A percentile compares a stretch with the other conserved stretches of the same genome.
These are phyloP conservation scores for Vanrija sp. DNA, from an alignment of 1,284 basidiomycete species.

Conservation along the genomic window DNA sequence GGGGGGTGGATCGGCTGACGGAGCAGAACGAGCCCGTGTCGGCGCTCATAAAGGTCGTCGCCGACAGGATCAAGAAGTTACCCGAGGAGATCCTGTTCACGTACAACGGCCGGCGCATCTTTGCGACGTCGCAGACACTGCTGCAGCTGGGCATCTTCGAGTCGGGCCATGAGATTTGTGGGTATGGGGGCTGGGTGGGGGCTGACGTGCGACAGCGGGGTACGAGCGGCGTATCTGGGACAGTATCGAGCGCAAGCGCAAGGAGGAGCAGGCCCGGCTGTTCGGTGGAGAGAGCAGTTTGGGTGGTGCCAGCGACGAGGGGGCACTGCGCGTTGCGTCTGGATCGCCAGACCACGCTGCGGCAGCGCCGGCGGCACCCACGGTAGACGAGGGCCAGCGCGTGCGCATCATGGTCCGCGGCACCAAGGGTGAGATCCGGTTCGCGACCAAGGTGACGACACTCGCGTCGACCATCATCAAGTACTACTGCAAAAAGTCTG, in stretches of 20 bases:
- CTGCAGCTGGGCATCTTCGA: constrained; percentile 23
- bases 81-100: constrained; percentile 29
- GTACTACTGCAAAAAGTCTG: constrained; percentile 20
- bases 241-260: constrained; percentile 14
- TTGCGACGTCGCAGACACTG: constrained; percentile 17
- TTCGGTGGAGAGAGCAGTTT: neutral
- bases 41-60: constrained; percentile 16
- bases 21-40: constrained; percentile 23
- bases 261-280: neutral
- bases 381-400: neutral
- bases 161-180: constrained; percentile 27
- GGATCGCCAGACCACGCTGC: neutral
- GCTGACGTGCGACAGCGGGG: constrained; percentile 17
- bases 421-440: constrained; percentile 2
- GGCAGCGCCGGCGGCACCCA: neutral
- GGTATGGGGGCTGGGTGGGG: constrained; percentile 1
- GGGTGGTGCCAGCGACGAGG: neutral
- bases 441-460: constrained; percentile 2
- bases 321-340: neutral
- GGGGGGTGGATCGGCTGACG: neutral
- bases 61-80: constrained; percentile 16
- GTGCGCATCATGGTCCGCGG: constrained; percentile 8
- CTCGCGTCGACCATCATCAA: constrained; percentile 9
- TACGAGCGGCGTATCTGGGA: constrained; percentile 31
- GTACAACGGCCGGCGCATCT: constrained; percentile 23